Percentiles rank a stretch among this genome's conserved stretches.
Conservation (phyloP, 371 early-diverging fungal genomes). For the Modicella reniformis region DNA sequence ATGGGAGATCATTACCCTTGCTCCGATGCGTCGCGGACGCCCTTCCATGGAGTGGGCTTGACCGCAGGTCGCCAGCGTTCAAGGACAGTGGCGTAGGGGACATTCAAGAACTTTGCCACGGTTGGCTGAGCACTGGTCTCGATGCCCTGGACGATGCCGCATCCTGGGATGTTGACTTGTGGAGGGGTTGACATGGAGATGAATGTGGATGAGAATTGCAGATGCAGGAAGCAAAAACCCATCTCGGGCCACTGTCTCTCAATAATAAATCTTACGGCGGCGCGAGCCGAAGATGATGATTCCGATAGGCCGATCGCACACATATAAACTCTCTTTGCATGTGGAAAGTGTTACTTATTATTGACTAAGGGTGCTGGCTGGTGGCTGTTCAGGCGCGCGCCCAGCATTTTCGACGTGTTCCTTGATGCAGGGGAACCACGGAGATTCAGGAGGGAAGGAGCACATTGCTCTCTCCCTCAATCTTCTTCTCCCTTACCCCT, state of each 20-base stretch:
- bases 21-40: constrained; percentile 43
- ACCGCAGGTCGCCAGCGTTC: constrained; percentile 49
- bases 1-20: constrained; percentile 30
- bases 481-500: too few relatives aligned
- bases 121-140: constrained; percentile 24
- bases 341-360: too few relatives aligned
- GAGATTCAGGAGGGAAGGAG: too few relatives aligned
- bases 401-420: constrained; percentile 1
- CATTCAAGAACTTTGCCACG: constrained; percentile 48
- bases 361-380: too few relatives aligned
- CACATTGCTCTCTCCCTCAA: too few relatives aligned
- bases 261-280: too few relatives aligned
- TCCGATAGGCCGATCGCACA: too few relatives aligned
- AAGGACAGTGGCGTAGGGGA: constrained; percentile 50
- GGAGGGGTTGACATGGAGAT: constrained; percentile 18
- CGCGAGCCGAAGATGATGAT: too few relatives aligned
- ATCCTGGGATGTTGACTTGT: constrained; percentile 38
- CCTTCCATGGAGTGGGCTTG: constrained; percentile 38
- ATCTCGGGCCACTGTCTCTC: too few relatives aligned
- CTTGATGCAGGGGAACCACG: neutral
- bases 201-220: constrained; percentile 3
- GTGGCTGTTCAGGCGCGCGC: too few relatives aligned
- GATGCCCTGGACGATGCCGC: constrained; percentile 31
- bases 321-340: too few relatives aligned
- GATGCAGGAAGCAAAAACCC: neutral